Conservation (phyloP, 2,329 filamentous ascomycete species). For the Diplodia seriata region DNA sequence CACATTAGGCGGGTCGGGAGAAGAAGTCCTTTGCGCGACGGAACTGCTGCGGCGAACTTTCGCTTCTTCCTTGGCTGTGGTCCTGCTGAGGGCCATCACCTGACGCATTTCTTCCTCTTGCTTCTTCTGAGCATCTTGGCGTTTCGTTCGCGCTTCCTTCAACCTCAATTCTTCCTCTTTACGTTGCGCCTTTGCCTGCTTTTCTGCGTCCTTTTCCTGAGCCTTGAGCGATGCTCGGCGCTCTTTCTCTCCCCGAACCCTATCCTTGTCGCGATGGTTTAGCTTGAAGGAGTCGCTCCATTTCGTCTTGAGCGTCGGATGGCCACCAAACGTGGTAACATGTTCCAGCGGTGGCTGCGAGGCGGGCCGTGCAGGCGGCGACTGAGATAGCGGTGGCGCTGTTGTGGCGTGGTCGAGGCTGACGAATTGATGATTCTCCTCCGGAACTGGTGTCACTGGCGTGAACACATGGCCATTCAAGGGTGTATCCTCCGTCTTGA, state of each 20-base stretch:
- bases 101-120: slow-evolving; percentile 69
- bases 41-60: slow-evolving; percentile 15
- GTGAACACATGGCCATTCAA: slow-evolving; percentile 45
- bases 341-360: slow-evolving; percentile 45
- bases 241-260: slow-evolving; percentile 38
- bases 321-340: slow-evolving; percentile 37
- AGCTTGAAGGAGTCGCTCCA: slow-evolving; percentile 24
- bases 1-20: background rate
- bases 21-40: background rate
- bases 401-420: slow-evolving; percentile 72
- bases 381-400: slow-evolving; percentile 53
- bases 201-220: slow-evolving; percentile 61
- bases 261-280: slow-evolving; percentile 27
- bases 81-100: slow-evolving; percentile 71
- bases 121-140: slow-evolving; percentile 63
- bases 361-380: slow-evolving; percentile 32
- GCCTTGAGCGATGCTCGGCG: slow-evolving; percentile 38
- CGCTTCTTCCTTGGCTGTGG: slow-evolving; percentile 55
- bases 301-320: slow-evolving; percentile 22
- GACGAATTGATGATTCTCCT: slow-evolving; percentile 58
- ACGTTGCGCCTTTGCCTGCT: slow-evolving; percentile 56
- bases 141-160: slow-evolving; percentile 46
- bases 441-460: slow-evolving; percentile 51
- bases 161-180: slow-evolving; percentile 52
- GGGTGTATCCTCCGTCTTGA: slow-evolving; percentile 37